These are phyloP conservation scores for Annulohypoxylon truncatum DNA, from an alignment of 2,329 filamentous ascomycete species.

Conservation along the genomic window DNA sequence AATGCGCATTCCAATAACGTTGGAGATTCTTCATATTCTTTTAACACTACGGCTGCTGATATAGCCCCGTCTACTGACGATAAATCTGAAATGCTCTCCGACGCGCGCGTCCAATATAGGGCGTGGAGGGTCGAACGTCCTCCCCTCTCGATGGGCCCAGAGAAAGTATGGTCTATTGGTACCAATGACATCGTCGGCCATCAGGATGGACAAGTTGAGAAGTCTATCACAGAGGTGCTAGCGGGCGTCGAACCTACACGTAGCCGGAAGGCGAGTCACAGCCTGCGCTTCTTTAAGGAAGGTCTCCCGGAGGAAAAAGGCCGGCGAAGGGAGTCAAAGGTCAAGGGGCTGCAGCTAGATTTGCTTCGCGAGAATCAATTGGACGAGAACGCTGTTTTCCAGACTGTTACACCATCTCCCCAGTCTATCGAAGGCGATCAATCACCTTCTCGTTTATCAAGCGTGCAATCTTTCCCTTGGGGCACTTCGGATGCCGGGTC, in stretches of 20 bases:
- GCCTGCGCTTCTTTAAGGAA: conserved; percentile 74
- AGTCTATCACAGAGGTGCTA: conserved; percentile 72
- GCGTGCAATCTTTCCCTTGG: conserved; percentile 40
- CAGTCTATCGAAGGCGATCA: conserved; percentile 43
- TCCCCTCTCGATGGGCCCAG: conserved; percentile 58
- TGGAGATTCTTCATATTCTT: conserved; percentile 51
- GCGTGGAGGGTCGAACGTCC: conserved; percentile 57
- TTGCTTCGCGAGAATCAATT: conserved; percentile 29
- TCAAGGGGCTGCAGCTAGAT: conserved; percentile 48
- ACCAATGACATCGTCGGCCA: conserved; percentile 61
- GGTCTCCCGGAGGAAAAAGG: conserved; percentile 69
- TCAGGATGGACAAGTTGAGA: conserved; percentile 69
- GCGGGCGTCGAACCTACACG: conserved; percentile 71
- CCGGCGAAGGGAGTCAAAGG: conserved; percentile 63
- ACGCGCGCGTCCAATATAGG: conserved; percentile 50
- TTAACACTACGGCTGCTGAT: conserved; percentile 29
- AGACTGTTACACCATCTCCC: conserved; percentile 43
- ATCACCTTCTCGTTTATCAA: conserved; percentile 31
- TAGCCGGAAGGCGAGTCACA: conserved; percentile 75
- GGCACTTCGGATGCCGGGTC: conserved; percentile 27
- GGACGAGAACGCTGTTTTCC: conserved; percentile 36
- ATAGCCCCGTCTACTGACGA: conserved; percentile 33
- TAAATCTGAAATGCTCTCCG: conserved; percentile 38
- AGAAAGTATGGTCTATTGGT: conserved; percentile 74
- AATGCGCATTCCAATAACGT: conserved; percentile 46